These are phyloP conservation scores for Neurospora pannonica DNA, from an alignment of 495 filamentous ascomycete species.

Conservation along the genomic window DNA sequence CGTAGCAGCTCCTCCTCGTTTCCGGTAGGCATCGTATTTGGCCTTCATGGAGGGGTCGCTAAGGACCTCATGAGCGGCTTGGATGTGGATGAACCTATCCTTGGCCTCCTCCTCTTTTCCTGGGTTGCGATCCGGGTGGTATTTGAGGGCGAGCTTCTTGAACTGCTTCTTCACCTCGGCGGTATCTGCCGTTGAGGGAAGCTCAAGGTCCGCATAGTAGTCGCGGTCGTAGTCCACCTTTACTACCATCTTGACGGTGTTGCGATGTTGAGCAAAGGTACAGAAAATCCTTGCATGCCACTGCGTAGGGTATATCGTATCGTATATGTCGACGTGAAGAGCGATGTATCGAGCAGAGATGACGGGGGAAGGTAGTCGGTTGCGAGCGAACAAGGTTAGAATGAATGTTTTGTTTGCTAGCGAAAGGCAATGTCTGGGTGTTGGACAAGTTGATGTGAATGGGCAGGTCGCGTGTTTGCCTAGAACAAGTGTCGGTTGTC, in stretches of 20 bases:
- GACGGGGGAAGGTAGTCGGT: not conserved
- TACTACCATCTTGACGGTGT: conserved; percentile 48
- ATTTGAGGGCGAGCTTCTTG: conserved; percentile 73
- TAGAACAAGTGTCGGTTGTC: not conserved
- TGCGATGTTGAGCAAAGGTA: conserved; percentile 2
- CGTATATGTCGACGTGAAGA: not conserved
- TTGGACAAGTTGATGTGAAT: not conserved
- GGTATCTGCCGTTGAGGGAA: conserved; percentile 50
- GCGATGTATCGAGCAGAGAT: not conserved
- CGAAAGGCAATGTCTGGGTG: not conserved
- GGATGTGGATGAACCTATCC: conserved; percentile 74
- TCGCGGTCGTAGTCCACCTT: conserved; percentile 64
- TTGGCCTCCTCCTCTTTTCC: conserved; percentile 70
- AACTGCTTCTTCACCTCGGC: conserved; percentile 81
- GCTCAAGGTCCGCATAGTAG: conserved; percentile 80
- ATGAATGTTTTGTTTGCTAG: not conserved
- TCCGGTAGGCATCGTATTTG: conserved; percentile 70
- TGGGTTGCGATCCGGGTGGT: conserved; percentile 84
- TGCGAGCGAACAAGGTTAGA: not conserved
- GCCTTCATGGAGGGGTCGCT: conserved; percentile 53
- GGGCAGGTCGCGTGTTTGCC: not conserved
- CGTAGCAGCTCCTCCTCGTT: not conserved
- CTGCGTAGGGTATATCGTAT: not conserved
- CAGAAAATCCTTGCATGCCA: not conserved
- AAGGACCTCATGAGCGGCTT: conserved; percentile 77